Conservation (phyloP, 2,329 filamentous ascomycete genomes). For the Claviceps sp. region DNA sequence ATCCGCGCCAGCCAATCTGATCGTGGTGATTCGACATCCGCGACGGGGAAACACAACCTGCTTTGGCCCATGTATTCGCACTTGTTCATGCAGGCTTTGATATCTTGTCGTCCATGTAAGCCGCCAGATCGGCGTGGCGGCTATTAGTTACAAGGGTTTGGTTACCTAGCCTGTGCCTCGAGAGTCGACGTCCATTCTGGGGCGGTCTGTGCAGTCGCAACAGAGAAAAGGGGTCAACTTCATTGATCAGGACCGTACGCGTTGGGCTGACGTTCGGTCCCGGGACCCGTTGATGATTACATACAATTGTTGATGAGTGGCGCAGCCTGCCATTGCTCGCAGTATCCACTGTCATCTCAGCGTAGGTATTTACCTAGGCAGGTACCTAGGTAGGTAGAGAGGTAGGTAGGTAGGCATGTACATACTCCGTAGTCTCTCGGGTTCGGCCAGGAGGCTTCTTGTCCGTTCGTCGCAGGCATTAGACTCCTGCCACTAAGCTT, state of each 20-base stretch:
- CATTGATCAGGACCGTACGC: neutral
- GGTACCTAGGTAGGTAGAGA: too few species aligned
- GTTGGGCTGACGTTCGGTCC: neutral
- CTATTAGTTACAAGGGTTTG: neutral
- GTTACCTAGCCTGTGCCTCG: neutral
- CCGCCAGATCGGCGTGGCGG: neutral
- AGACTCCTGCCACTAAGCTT: slow-evolving; percentile 1
- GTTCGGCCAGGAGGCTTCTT: neutral
- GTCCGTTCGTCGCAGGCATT: neutral
- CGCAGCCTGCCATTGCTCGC: neutral
- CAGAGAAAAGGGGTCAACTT: neutral
- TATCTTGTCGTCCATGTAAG: neutral
- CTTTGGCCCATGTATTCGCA: neutral
- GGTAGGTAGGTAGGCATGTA: too few species aligned
- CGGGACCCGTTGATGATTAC: neutral
- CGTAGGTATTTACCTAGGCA: neutral
- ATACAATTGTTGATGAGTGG: neutral
- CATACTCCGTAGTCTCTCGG: neutral
- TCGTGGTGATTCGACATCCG: neutral
- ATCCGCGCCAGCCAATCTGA: neutral
- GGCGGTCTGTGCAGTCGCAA: slow-evolving; percentile 3
- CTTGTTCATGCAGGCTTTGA: neutral
- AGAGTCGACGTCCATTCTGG: neutral
- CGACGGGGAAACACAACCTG: neutral
- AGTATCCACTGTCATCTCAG: neutral